Base-by-base conservation (phyloP, 2,329 filamentous ascomycete genomes). In the Corinectria fuckeliana region DNA sequence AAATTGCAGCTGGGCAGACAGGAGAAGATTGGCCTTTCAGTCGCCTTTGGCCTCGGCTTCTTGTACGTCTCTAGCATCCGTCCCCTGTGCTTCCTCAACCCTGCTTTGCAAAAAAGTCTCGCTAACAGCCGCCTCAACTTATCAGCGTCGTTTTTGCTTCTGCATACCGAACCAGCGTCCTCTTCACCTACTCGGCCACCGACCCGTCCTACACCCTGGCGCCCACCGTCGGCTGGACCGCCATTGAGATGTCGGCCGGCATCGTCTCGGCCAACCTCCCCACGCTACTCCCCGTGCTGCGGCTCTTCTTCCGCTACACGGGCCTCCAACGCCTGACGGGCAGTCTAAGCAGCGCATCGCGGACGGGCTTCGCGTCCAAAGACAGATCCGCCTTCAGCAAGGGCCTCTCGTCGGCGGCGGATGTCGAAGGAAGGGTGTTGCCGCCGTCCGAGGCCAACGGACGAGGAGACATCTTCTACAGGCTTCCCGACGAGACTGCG, bases 191-290 rank as follows among this genome's bases (percentile, higher is more conserved):
- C 68, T 63, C 62, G 13, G 48, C 56, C 34, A 47, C 49, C 8
- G 80, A 82, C 52, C 77, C 78, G 3, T 74, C 75, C n/a, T 83
- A 82, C 66, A 80, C 80, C 0, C 73, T 83, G 8, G 78, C 79
- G 0, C 77, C 76, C 1, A 76, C 79, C 0, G 76, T 79, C 4
- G 79, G 76, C 52, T 84, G 81, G 81, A 80, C 80, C 6, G 74
- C 74, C 4, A 78, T 83, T 60, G 81, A 84, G 65, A 78, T 80
- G 69, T 75, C 80, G 0, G 77, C 78, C 0, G 83, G 81, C 49
- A 82, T 86, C 62, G 74, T 83, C 41, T 82, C 81, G 0, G 82
- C 82, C 6, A 84, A 81, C 61, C 78, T 85, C 0, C 83, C 83
- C 0, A 83, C 82, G 0, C 72, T 85, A 36, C 76, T 81, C 5